Conservation (phyloP, 768 basidiomycete genomes). For the Mycena amicta region DNA sequence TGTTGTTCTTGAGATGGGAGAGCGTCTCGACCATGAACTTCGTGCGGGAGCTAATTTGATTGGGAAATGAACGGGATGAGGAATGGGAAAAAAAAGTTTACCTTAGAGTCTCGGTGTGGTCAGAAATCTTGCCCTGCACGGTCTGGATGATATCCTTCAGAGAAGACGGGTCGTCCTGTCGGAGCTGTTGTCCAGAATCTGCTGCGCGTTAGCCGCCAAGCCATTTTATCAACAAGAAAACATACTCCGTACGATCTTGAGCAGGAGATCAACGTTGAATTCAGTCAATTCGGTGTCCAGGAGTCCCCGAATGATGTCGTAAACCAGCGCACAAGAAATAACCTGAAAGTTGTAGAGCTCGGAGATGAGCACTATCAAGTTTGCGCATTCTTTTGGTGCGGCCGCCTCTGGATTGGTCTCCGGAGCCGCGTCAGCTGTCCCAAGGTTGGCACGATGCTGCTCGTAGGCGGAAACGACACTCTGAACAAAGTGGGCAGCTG, state of each 20-base stretch:
- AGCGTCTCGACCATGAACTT: conserved; percentile 96
- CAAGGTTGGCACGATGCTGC: conserved; percentile 44
- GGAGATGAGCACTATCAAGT: conserved; percentile 83
- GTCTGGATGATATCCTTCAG: conserved; percentile 88
- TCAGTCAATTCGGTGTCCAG: conserved; percentile 69
- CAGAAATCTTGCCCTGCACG: conserved; percentile 72
- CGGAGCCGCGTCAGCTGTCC: conserved; percentile 18
- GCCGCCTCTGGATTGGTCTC: conserved; percentile 7
- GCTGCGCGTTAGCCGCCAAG: no score
- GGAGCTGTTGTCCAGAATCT: conserved; percentile 92
- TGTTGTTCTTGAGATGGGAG: conserved; percentile 91
- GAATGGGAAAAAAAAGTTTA: no score
- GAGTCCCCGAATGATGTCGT: conserved; percentile 83
- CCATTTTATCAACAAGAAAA: no score
- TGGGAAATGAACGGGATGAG: no score
- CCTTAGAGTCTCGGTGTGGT: conserved; percentile 46
- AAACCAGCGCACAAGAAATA: conserved; percentile 84
- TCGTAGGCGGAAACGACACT: conserved; percentile 70
- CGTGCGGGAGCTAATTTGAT: conserved; percentile 89
- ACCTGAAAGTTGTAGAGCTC: conserved; percentile 98
- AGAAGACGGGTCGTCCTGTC: conserved; percentile 89
- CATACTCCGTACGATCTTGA: conserved; percentile 84
- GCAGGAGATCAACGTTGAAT: conserved; percentile 80
- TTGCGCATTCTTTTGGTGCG: conserved; percentile 76
- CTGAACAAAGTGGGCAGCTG: conserved; percentile 86